Evolutionary conservation across 768 basidiomycete species (phyloP), one percentile per base, ranked within the genome.

Genomic region (Pluteus cervinus): DNA sequence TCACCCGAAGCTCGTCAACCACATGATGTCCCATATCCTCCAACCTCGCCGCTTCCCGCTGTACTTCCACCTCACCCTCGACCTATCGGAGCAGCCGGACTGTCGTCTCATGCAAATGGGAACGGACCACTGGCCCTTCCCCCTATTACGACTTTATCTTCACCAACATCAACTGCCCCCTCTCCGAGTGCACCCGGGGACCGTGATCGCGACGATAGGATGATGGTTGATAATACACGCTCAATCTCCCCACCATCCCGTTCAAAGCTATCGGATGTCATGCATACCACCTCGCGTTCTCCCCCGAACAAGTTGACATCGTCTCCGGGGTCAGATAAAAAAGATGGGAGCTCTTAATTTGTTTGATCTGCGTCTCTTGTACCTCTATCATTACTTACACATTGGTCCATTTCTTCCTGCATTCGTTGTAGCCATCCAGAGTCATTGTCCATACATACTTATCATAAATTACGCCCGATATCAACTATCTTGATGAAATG

Each of bases 11-110:
- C 70, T 9, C 75, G 80, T 21, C 75, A 73, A 35, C 39, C 51
- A 2, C 53, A 60, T 36, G 75, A 75, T n/a, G n/a, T n/a, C 25
- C 54, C 58, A 4, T 76, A 71, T 40, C 65, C 70, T 24, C 62
- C 73, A 39, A 68, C 69, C 47, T 78, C 84, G 0, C 56, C 76
- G 17, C 60, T 83, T 9, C 71, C 79, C 5, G 68, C 70, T 21
- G 71, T 74, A 5, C 67, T 87, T 22, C 85, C 85, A 28, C 81
- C 82, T 17, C 85, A 85, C 52, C 84, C 85, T 30, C 71, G 80
- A 17, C 84, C 84, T 8, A 69, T 84, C 34, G 84, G 83, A 11
- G 60, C 63, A 9, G n/a, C n/a, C n/a, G 72, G 75, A 1, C 60
- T 74, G 35, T 57, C 65, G 15, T 58, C 61, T 4, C 66, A 73